Percentiles rank a stretch among this genome's conserved stretches.
phyloP scores from a whole-genome alignment of 495 filamentous ascomycete species.

The Pyrenopolyporus hunteri region DNA sequence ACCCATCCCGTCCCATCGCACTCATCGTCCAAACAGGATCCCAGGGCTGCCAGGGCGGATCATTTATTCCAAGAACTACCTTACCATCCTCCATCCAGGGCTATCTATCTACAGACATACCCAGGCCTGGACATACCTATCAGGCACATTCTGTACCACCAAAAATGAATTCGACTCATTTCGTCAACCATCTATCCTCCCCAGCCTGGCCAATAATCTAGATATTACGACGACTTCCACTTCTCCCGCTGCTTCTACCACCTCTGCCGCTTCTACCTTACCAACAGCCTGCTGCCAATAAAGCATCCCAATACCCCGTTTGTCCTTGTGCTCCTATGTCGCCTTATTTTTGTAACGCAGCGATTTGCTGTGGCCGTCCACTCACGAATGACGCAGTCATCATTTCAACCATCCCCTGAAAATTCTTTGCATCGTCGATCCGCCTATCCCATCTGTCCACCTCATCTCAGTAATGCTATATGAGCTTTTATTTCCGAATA shows the following conservation, averaged over 20 bases:
- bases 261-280: neutral
- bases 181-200: neutral
- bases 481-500: slow-evolving; percentile 12
- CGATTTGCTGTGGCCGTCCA: slow-evolving; percentile 32
- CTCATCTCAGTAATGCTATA: slow-evolving; percentile 24
- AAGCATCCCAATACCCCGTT: no score
- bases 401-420: slow-evolving; percentile 8
- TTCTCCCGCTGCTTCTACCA: neutral
- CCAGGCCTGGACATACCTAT: no score
- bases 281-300: no score
- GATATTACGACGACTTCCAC: neutral
- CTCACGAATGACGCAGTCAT: slow-evolving; percentile 25
- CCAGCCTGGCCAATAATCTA: slow-evolving; percentile 9
- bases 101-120: no score
- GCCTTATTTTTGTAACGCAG: slow-evolving; percentile 36
- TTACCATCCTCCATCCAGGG: neutral
- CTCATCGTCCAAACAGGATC: neutral
- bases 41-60: slow-evolving; percentile 12
- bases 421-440: slow-evolving; percentile 14
- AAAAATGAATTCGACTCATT: slow-evolving; percentile 15
- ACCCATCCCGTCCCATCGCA: neutral
- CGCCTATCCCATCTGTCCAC: neutral
- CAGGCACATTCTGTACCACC: slow-evolving; percentile 1
- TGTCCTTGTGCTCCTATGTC: no score
- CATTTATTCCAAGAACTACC: slow-evolving; percentile 18